Evolutionary conservation across 176 grass and related monocot genomes (phyloP).

Genomic region (Carex parvula): DNA sequence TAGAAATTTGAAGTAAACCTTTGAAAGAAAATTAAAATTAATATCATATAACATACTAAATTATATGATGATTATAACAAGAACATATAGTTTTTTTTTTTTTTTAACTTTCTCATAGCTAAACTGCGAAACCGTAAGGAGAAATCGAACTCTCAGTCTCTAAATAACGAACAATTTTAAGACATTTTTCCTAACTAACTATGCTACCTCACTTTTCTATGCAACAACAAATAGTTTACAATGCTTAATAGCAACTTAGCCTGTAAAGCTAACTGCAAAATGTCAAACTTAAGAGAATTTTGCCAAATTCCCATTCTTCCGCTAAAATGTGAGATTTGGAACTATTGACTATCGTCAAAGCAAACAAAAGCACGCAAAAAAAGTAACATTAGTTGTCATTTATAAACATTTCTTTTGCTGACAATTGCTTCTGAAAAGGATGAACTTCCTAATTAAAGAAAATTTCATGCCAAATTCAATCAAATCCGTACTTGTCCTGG

Average conservation of each 20-base stretch:
- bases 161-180: too few species aligned
- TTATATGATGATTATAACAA: too few species aligned
- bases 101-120: too few species aligned
- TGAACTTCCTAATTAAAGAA: slow-evolving; percentile 10
- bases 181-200: too few species aligned
- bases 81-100: too few species aligned
- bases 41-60: too few species aligned
- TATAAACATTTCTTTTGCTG: slow-evolving; percentile 17
- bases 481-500: not conserved
- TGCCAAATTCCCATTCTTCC: not conserved
- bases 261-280: not conserved
- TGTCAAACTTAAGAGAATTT: not conserved
- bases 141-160: too few species aligned
- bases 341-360: not conserved
- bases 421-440: slow-evolving; percentile 6
- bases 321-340: not conserved
- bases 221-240: too few species aligned
- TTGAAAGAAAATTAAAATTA: too few species aligned
- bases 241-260: not conserved
- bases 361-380: slow-evolving; percentile 9
- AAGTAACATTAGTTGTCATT: not conserved
- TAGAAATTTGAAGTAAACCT: too few species aligned
- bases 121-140: too few species aligned
- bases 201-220: too few species aligned
- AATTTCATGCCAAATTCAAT: not conserved